phyloP scores from a whole-genome alignment of 1,284 basidiomycete species.

The Phellopilus nigrolimitatus region DNA sequence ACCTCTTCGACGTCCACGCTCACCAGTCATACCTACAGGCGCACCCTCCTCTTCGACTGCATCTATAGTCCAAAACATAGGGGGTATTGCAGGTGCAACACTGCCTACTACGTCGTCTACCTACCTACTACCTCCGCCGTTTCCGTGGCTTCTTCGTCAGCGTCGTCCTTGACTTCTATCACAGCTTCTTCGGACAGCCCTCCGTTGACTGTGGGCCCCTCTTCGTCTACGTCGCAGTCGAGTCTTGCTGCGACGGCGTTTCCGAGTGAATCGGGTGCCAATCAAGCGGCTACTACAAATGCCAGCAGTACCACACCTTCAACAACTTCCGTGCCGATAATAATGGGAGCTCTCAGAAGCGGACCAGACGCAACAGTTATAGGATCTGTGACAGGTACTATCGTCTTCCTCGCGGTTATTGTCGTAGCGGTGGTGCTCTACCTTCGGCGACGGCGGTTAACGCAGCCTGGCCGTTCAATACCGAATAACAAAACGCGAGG shows the following conservation, averaged over 20 bases:
- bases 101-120: not conserved
- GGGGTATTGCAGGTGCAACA: not conserved
- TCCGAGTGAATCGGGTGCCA: not conserved
- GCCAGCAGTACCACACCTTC: not conserved
- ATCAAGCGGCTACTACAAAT: not conserved
- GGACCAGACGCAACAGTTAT: slow-evolving; percentile 6
- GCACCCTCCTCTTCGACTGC: not conserved
- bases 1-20: not conserved
- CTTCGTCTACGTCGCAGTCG: not conserved
- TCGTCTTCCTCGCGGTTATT: slow-evolving; percentile 12
- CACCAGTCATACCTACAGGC: not conserved
- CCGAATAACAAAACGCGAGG: slow-evolving; percentile 5
- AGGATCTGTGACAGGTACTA: slow-evolving; percentile 13
- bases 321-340: not conserved
- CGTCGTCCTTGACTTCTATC: not conserved
- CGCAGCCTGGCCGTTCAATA: not conserved
- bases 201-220: not conserved
- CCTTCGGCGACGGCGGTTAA: slow-evolving; percentile 7
- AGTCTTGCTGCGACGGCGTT: not conserved
- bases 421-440: slow-evolving; percentile 10
- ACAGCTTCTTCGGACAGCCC: not conserved
- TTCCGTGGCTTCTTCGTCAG: not conserved
- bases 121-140: not conserved
- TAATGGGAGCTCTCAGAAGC: not conserved
- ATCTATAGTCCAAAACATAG: not conserved